Evolutionary conservation across 2,329 filamentous ascomycete species (phyloP).

Genomic region (Venturia aucupariae): DNA sequence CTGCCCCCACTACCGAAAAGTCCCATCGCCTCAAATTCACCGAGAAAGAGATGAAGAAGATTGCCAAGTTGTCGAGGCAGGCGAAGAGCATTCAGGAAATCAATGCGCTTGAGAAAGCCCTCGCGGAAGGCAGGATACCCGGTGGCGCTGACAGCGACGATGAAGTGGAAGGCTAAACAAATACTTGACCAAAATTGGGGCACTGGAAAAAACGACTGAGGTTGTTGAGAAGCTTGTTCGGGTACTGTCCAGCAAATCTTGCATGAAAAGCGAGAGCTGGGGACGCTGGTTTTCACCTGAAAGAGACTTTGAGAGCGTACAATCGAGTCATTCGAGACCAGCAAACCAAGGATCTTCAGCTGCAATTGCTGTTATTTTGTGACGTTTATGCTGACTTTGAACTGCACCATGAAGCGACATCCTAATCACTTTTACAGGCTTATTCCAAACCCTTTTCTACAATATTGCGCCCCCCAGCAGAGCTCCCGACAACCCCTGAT

Average conservation of each 20-base stretch:
- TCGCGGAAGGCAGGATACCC: slow-evolving; percentile 82
- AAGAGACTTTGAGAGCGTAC: background rate
- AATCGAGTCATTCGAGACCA: background rate
- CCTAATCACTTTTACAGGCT: background rate
- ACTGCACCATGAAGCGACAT: background rate
- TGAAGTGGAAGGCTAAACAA: slow-evolving; percentile 2
- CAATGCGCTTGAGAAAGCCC: slow-evolving; percentile 77
- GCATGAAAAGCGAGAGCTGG: background rate
- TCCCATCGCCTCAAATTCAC: slow-evolving; percentile 61
- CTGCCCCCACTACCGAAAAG: slow-evolving; percentile 18
- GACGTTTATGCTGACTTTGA: background rate
- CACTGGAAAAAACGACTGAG: background rate
- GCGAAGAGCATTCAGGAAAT: slow-evolving; percentile 89
- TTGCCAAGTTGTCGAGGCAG: slow-evolving; percentile 80
- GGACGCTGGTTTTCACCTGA: background rate
- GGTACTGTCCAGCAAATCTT: background rate
- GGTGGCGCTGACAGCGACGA: slow-evolving; percentile 39
- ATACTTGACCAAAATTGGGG: background rate
- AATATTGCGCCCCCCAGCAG: background rate
- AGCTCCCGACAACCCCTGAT: background rate
- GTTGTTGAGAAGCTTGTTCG: background rate
- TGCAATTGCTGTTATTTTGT: background rate
- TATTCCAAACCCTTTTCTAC: background rate
- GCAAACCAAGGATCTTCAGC: no score
- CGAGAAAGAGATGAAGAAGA: slow-evolving; percentile 73